Evolutionary conservation across 2,329 filamentous ascomycete genomes (phyloP).

Genomic region (Fusarium sambucinum): DNA sequence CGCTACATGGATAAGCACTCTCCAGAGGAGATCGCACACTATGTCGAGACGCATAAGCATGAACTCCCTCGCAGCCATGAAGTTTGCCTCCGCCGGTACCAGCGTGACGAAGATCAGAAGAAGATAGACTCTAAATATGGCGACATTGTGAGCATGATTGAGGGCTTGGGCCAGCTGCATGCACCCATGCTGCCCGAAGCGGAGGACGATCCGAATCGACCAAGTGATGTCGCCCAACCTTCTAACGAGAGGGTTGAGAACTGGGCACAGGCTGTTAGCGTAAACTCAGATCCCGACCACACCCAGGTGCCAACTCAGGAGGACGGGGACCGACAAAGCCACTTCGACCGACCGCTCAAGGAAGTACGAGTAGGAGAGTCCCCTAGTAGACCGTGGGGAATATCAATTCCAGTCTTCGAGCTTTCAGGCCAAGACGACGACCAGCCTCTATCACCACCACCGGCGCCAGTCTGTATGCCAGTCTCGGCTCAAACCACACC

Average conservation of each 20-base stretch:
- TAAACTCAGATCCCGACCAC: conserved; percentile 56
- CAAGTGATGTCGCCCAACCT: conserved; percentile 60
- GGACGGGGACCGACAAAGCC: conserved; percentile 73
- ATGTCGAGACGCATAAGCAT: conserved; percentile 95
- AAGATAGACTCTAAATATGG: conserved; percentile 96
- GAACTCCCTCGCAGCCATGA: conserved; percentile 94
- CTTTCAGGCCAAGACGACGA: conserved; percentile 52
- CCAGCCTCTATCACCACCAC: conserved; percentile 67
- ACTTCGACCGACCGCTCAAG: conserved; percentile 86
- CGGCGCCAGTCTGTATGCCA: conserved; percentile 67
- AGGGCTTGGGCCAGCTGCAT: conserved; percentile 87
- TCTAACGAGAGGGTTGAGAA: conserved; percentile 81
- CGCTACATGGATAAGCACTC: conserved; percentile 92
- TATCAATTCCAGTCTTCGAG: conserved; percentile 77
- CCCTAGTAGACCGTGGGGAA: conserved; percentile 93
- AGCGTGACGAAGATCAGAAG: conserved; percentile 85
- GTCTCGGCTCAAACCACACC: conserved; percentile 49
- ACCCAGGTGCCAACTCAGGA: conserved; percentile 50
- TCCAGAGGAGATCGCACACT: conserved; percentile 91
- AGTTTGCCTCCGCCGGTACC: conserved; percentile 89
- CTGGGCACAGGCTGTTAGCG: conserved; percentile 85
- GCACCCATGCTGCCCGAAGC: conserved; percentile 82
- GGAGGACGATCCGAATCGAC: conserved; percentile 58
- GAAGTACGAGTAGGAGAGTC: conserved; percentile 95
- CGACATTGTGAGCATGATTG: conserved; percentile 92